Evolutionary conservation across 495 filamentous ascomycete species (phyloP).

Genomic region (Talaromyces thailandensis): DNA sequence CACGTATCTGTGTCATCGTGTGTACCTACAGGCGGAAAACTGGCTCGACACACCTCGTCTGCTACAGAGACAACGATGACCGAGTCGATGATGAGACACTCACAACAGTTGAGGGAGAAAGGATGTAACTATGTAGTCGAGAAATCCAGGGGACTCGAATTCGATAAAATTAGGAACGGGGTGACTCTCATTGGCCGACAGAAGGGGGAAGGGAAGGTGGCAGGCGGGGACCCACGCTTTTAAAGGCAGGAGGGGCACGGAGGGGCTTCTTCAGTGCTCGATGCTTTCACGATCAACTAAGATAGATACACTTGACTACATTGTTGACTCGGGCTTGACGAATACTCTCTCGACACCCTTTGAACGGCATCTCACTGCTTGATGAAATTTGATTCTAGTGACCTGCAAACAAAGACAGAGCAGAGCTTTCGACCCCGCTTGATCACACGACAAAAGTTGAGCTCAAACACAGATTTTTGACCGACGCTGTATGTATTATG

Average conservation of each 20-base stretch:
- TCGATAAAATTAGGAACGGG: not conserved
- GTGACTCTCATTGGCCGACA: not conserved
- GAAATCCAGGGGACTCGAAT: not conserved
- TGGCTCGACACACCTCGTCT: not conserved
- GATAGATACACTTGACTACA: too few species aligned
- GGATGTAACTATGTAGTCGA: not conserved
- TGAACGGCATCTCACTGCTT: too few species aligned
- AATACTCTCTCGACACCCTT: too few species aligned
- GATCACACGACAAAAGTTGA: not conserved
- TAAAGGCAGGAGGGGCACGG: not conserved
- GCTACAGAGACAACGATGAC: not conserved
- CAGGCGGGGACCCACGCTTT: not conserved
- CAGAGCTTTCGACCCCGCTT: not conserved
- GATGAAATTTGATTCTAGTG: not conserved
- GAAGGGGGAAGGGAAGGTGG: not conserved
- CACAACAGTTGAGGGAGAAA: not conserved
- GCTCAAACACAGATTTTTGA: not conserved
- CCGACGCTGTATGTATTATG: not conserved
- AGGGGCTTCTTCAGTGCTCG: not conserved
- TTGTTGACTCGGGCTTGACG: not conserved
- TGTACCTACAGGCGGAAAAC: not conserved
- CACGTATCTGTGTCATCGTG: not conserved
- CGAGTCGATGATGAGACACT: not conserved
- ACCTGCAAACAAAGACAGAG: not conserved
- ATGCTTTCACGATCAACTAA: not conserved